These are phyloP conservation scores for Penicillium paxilli DNA, from an alignment of 495 filamentous ascomycete species.

Conservation along the genomic window DNA sequence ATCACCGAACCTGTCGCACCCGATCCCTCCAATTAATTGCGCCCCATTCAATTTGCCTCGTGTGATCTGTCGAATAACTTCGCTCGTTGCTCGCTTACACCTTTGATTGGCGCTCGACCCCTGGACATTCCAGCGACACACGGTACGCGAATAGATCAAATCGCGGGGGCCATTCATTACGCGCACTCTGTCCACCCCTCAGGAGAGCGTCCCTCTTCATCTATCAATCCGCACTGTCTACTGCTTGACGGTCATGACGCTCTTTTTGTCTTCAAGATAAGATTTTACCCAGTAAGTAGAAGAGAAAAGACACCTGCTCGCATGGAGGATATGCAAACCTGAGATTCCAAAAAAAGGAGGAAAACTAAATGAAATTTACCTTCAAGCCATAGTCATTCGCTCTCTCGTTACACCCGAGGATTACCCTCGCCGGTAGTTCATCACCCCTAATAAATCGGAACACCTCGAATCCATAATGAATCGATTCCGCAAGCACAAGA, in stretches of 20 bases:
- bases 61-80: constrained; percentile 23
- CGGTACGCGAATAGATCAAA: constrained; percentile 11
- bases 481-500: constrained; percentile 71
- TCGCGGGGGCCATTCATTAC: constrained; percentile 9
- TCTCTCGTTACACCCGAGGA: neutral
- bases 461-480: constrained; percentile 55
- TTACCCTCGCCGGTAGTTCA: constrained; percentile 1
- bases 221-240: constrained; percentile 3
- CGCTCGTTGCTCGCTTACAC: neutral
- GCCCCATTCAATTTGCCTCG: constrained; percentile 11
- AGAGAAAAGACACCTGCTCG: neutral
- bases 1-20: neutral
- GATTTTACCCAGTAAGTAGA: constrained; percentile 16
- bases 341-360: neutral
- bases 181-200: neutral
- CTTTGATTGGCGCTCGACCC: constrained; percentile 21
- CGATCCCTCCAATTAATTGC: neutral
- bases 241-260: constrained; percentile 24
- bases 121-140: constrained; percentile 9
- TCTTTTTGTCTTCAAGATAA: constrained; percentile 21
- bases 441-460: neutral
- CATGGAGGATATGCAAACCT: neutral
- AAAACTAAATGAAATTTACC: neutral
- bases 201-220: constrained; percentile 8
- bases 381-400: constrained; percentile 10